Evolutionary conservation across 495 filamentous ascomycete species (phyloP).

Genomic region (Aspergillus sparsus): DNA sequence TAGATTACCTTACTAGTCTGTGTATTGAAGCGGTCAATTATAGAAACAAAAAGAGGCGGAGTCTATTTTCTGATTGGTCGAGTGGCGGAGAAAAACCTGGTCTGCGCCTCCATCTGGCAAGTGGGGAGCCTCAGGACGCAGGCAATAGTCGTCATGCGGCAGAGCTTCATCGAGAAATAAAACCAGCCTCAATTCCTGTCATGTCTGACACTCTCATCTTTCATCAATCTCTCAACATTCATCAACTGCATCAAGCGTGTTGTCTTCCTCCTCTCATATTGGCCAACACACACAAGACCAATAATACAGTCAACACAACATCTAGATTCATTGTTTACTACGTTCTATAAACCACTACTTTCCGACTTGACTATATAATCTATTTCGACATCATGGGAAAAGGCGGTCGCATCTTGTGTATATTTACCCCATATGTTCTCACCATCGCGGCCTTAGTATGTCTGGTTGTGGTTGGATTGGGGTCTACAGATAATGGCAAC

Average conservation of each 20-base stretch:
- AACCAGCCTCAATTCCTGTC: constrained; percentile 1
- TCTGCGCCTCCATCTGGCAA: constrained; percentile 9
- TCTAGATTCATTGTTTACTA: neutral
- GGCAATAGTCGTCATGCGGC: neutral
- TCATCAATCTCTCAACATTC: constrained; percentile 1
- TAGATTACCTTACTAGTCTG: neutral
- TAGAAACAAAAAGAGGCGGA: constrained; percentile 17
- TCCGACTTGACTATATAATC: neutral
- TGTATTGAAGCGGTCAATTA: constrained; percentile 4
- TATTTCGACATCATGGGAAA: constrained; percentile 59
- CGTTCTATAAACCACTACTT: neutral
- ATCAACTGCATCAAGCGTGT: neutral
- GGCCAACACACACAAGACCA: neutral
- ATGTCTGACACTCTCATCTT: neutral
- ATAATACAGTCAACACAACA: neutral
- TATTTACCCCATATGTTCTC: constrained; percentile 75
- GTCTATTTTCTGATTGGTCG: constrained; percentile 2
- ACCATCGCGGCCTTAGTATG: constrained; percentile 72
- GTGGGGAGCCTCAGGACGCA: constrained; percentile 1
- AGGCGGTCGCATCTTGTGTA: constrained; percentile 75
- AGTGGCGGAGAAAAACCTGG: neutral
- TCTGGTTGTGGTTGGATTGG: constrained; percentile 69
- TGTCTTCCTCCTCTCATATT: too few species aligned
- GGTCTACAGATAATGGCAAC: constrained; percentile 66
- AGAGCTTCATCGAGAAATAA: constrained; percentile 5